These are phyloP conservation scores for Fusarium longipes DNA, from an alignment of 2,329 filamentous ascomycete species.

Conservation along the genomic window DNA sequence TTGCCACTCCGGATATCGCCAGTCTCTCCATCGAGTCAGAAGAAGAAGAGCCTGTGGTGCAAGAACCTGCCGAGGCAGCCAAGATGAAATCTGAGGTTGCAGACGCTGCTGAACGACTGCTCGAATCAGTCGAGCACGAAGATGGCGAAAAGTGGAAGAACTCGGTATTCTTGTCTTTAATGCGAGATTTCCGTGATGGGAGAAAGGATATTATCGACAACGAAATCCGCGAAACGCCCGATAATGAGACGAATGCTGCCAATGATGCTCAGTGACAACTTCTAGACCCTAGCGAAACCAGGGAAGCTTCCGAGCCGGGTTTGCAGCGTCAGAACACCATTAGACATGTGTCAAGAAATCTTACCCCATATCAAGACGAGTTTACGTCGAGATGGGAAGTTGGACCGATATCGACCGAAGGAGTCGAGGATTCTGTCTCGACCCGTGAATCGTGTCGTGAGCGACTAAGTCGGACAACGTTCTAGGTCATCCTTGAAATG, in stretches of 20 bases:
- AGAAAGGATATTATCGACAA: conserved; percentile 58
- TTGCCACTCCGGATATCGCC: conserved; percentile 50
- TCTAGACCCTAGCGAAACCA: not conserved
- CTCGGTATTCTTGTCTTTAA: conserved; percentile 57
- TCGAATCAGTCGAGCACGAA: conserved; percentile 58
- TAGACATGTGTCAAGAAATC: not conserved
- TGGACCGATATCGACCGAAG: not conserved
- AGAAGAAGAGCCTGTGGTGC: conserved; percentile 25
- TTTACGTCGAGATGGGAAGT: conserved; percentile 35
- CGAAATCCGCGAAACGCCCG: conserved; percentile 52
- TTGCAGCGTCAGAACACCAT: not conserved
- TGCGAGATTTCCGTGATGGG: conserved; percentile 59
- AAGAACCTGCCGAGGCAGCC: conserved; percentile 27
- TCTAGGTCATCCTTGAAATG: no score
- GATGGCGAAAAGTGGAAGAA: conserved; percentile 60
- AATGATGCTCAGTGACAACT: conserved; percentile 36
- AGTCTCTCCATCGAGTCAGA: conserved; percentile 46
- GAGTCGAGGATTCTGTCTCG: not conserved
- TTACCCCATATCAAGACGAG: conserved; percentile 29
- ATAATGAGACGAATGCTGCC: conserved; percentile 10
- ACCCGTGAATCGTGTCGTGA: conserved; percentile 37
- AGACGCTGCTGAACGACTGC: conserved; percentile 56
- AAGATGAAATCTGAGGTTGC: conserved; percentile 54
- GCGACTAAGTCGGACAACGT: conserved; percentile 42
- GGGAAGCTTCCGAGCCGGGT: not conserved